Evolutionary conservation across 305 asterid genomes (phyloP).

Genomic region (Fraxinus paxiana): DNA sequence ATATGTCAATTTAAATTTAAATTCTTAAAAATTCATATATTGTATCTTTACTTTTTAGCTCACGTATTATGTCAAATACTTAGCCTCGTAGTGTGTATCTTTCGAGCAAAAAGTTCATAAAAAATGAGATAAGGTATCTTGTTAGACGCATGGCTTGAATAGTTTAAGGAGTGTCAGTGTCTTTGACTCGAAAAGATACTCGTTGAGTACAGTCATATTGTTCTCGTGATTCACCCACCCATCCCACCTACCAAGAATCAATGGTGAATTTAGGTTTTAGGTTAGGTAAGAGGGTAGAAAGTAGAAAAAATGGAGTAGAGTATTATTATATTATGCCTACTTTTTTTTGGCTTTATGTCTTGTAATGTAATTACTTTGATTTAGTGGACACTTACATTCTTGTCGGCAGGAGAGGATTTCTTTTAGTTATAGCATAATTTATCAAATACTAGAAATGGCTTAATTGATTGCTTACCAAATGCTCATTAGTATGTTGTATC

Average conservation of each 20-base stretch:
- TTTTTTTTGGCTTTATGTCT: constrained; percentile 34
- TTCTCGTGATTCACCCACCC: neutral
- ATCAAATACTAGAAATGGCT: constrained; percentile 24
- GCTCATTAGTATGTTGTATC: constrained; percentile 27
- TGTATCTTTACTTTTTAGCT: neutral
- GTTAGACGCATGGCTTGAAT: neutral
- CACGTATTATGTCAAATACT: neutral
- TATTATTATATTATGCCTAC: constrained; percentile 17
- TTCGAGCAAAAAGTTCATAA: neutral
- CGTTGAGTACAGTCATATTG: neutral
- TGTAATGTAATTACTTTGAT: constrained; percentile 26
- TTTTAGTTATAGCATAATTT: constrained; percentile 30
- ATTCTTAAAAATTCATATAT: neutral
- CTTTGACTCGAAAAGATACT: neutral
- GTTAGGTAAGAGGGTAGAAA: neutral
- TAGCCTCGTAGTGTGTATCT: neutral
- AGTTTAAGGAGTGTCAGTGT: neutral
- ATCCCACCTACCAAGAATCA: neutral
- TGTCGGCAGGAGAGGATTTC: constrained; percentile 62
- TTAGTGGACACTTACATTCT: constrained; percentile 59
- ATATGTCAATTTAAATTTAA: neutral
- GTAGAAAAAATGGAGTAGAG: constrained; percentile 28
- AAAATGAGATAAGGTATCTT: neutral
- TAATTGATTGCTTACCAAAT: constrained; percentile 69
- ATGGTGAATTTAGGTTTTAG: neutral